Base-by-base conservation (phyloP, 2,329 filamentous ascomycete genomes). In the Plectosphaerella plurivora region DNA sequence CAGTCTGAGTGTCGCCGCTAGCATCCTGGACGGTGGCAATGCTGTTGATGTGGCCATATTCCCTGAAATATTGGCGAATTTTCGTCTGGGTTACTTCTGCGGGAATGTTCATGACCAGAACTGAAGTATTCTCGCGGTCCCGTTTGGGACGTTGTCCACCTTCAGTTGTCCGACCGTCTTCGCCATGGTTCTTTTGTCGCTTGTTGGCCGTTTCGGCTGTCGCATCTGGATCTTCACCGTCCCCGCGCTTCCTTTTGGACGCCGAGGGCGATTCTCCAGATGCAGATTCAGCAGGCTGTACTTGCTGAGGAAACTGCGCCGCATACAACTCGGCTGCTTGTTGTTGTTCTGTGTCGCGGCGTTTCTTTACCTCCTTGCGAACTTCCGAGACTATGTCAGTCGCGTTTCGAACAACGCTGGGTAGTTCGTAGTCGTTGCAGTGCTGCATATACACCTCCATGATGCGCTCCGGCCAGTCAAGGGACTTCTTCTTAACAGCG, bases 391-490 rank as follows among this genome's bases (percentile, higher is more conserved):
- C 84, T 54, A 85, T 82, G 56, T 95, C 84, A 15, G 89, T 77
- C 5, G 89, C 90, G 58, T 79, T 78, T 51, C 91, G 86, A 8
- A 97, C 76, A 47, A 86, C 85, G 24, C 88, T 78, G 1, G 89
- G 86, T 51, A 86, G 83, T 68, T 97, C 93, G 62, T 96, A 92
- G 62, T 96, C 90, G 66, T 96, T 91, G 66, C 92, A 96, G 65
- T 93, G 89, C 54, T 86, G 82, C 45, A 87, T 69, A 60, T 89
- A 92, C 45, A 91, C 77, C 51, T 90, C 86, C 59, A 92, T 73
- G 33, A 92, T 74, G 60, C 84, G 85, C 63, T 92, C 89, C 0
- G 89, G 89, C 80, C 85, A 89, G 65, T 94, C 88, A 16, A 94
- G 70, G 3, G 78, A 81, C 45, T 76, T 75, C 20, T 81, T 76